A percentile compares a stretch with the other conserved stretches of the same genome.
These are phyloP conservation scores for Cyclospora cayetanensis DNA, from an alignment of 169 alveolate genomes.

Conservation along the genomic window DNA sequence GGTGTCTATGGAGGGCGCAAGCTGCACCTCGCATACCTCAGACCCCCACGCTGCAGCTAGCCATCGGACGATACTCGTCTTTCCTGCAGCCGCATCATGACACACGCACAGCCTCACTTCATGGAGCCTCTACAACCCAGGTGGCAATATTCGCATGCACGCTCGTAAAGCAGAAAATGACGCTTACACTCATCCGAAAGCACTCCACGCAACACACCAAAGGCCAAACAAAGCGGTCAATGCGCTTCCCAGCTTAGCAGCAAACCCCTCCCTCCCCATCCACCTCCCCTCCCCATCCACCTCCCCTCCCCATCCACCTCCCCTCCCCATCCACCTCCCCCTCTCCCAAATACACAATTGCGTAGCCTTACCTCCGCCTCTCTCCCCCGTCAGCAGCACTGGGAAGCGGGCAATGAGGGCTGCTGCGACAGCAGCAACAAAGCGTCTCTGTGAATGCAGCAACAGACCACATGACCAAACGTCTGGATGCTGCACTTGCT, in stretches of 20 bases:
- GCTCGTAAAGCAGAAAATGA: no score
- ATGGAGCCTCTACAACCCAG: no score
- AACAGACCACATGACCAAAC: constrained; percentile 9
- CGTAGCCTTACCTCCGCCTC: constrained; percentile 38
- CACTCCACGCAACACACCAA: no score
- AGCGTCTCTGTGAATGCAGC: constrained; percentile 45
- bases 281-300: no score
- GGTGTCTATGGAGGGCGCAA: constrained; percentile 77
- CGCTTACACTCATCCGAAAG: no score
- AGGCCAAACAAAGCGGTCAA: no score
- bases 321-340: background rate
- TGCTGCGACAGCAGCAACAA: constrained; percentile 40
- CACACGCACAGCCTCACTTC: background rate
- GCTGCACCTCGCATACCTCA: constrained; percentile 72
- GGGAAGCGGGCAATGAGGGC: constrained; percentile 40
- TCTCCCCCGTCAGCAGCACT: constrained; percentile 53
- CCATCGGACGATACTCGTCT: constrained; percentile 67
- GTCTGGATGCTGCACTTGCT: background rate
- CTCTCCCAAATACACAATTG: background rate
- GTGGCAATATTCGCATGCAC: no score
- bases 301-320: no score
- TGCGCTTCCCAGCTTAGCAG: no score
- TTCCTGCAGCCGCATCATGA: constrained; percentile 59
- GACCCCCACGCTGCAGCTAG: constrained; percentile 73
- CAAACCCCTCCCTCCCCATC: no score